Conservation (phyloP, 2,329 filamentous ascomycete genomes). For the Boeremia lycopersici region DNA sequence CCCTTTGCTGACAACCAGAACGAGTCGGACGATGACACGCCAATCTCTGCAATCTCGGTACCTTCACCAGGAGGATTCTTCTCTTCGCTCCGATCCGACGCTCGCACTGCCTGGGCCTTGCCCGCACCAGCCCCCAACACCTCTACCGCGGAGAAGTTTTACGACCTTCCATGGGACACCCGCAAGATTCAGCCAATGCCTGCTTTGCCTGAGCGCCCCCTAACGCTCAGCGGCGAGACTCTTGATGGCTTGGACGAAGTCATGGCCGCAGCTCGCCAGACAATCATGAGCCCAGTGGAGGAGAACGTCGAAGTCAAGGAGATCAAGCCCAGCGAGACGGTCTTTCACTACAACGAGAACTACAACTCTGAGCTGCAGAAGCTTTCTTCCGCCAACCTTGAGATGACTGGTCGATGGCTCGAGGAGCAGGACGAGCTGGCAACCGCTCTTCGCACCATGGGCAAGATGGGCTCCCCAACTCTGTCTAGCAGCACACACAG, state of each 20-base stretch:
- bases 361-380: slow-evolving; percentile 77
- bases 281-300: slow-evolving; percentile 37
- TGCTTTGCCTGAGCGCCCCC: slow-evolving; percentile 25
- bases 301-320: slow-evolving; percentile 58
- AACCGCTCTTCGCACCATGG: slow-evolving; percentile 65
- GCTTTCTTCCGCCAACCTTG: slow-evolving; percentile 73
- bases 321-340: slow-evolving; percentile 67
- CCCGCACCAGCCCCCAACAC: slow-evolving; percentile 71
- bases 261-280: slow-evolving; percentile 39
- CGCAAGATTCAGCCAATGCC: slow-evolving; percentile 27
- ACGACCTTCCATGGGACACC: slow-evolving; percentile 76
- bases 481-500: slow-evolving; percentile 39
- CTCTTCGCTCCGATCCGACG: slow-evolving; percentile 76
- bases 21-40: slow-evolving; percentile 57
- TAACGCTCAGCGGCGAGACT: slow-evolving; percentile 42
- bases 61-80: slow-evolving; percentile 94
- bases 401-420: slow-evolving; percentile 87
- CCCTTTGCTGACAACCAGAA: slow-evolving; percentile 33
- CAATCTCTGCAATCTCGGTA: slow-evolving; percentile 81
- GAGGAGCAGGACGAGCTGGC: slow-evolving; percentile 80
- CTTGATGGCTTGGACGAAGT: slow-evolving; percentile 42
- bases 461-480: slow-evolving; percentile 52
- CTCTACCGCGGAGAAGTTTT: slow-evolving; percentile 90
- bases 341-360: slow-evolving; percentile 73
- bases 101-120: slow-evolving; percentile 82